Percentiles rank a stretch among this genome's conserved stretches.
These are phyloP conservation scores for Taphrina communis DNA, from an alignment of 1,139 yeast species.

Conservation along the genomic window DNA sequence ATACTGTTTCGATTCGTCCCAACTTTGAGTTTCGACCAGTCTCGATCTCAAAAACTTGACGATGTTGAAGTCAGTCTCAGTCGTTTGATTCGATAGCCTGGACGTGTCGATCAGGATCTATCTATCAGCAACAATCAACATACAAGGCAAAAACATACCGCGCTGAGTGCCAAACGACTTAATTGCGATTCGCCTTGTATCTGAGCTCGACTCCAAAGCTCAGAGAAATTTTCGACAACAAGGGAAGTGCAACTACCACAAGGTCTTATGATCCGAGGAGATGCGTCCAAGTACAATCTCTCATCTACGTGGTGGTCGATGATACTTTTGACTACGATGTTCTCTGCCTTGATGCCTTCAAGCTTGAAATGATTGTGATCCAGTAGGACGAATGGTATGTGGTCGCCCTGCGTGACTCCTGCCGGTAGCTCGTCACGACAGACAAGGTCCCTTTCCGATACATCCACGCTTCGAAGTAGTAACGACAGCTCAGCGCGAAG, in stretches of 20 bases:
- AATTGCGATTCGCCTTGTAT: constrained; percentile 50
- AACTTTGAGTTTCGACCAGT: constrained; percentile 35
- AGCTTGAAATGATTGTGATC: constrained; percentile 82
- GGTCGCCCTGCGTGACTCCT: constrained; percentile 1
- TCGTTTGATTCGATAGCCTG: constrained; percentile 56
- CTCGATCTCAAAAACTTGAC: constrained; percentile 53
- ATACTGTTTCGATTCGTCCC: constrained; percentile 50
- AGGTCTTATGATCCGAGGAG: constrained; percentile 65
- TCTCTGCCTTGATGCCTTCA: constrained; percentile 50
- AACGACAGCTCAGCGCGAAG: constrained; percentile 73
- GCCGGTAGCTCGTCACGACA: constrained; percentile 69
- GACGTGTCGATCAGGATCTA: constrained; percentile 43
- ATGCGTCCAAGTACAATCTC: constrained; percentile 52
- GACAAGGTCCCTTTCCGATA: constrained; percentile 60
- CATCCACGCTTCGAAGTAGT: constrained; percentile 59
- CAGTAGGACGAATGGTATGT: constrained; percentile 60
- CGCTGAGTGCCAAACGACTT: constrained; percentile 63
- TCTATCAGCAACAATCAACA: constrained; percentile 53
- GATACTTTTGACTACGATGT: constrained; percentile 60
- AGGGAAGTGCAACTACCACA: constrained; percentile 82
- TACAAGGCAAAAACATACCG: constrained; percentile 56
- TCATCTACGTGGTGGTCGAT: constrained; percentile 91
- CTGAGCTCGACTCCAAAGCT: constrained; percentile 45
- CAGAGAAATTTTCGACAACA: constrained; percentile 67
- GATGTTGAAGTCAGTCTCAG: constrained; percentile 61